Evolutionary conservation across 2,329 filamentous ascomycete species (phyloP).

Genomic region (Rutstroemia sp.): DNA sequence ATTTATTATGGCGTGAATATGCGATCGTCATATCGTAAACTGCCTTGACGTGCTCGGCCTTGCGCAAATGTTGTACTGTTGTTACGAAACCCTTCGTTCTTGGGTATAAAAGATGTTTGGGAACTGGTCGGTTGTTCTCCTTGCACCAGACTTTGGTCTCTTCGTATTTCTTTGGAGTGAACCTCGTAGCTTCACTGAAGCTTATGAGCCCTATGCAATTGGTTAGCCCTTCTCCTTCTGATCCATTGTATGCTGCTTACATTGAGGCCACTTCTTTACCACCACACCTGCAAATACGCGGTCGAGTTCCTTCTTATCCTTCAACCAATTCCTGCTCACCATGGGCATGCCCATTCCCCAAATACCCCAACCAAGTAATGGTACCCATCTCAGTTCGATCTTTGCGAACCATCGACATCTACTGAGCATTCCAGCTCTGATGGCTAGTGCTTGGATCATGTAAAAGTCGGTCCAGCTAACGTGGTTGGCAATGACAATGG

Average conservation of each 20-base stretch:
- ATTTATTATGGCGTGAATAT: conserved; percentile 39
- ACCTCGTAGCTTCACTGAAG: conserved; percentile 57
- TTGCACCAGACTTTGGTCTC: conserved; percentile 46
- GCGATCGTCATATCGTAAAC: conserved; percentile 50
- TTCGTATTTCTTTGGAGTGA: conserved; percentile 44
- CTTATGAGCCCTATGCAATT: conserved; percentile 49
- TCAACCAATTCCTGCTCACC: conserved; percentile 52
- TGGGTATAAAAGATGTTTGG: conserved; percentile 51
- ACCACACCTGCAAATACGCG: conserved; percentile 49
- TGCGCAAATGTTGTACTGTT: conserved; percentile 47
- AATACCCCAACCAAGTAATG: conserved; percentile 55
- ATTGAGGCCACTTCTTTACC: conserved; percentile 46
- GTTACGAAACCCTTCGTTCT: conserved; percentile 54
- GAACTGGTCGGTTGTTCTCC: conserved; percentile 41
- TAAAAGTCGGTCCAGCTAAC: conserved; percentile 58
- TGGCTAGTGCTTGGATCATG: conserved; percentile 52
- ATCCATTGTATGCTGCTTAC: conserved; percentile 35
- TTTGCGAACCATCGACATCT: conserved; percentile 57
- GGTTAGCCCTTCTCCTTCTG: conserved; percentile 4
- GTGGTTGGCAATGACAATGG: conserved; percentile 54
- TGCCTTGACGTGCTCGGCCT: conserved; percentile 43
- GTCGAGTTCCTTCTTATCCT: conserved; percentile 48
- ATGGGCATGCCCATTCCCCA: conserved; percentile 60
- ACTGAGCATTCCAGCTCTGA: conserved; percentile 49
- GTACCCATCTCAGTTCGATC: conserved; percentile 49